Base-by-base conservation (phyloP, 2,329 filamentous ascomycete genomes). In the Pochonia chlamydosporia region DNA sequence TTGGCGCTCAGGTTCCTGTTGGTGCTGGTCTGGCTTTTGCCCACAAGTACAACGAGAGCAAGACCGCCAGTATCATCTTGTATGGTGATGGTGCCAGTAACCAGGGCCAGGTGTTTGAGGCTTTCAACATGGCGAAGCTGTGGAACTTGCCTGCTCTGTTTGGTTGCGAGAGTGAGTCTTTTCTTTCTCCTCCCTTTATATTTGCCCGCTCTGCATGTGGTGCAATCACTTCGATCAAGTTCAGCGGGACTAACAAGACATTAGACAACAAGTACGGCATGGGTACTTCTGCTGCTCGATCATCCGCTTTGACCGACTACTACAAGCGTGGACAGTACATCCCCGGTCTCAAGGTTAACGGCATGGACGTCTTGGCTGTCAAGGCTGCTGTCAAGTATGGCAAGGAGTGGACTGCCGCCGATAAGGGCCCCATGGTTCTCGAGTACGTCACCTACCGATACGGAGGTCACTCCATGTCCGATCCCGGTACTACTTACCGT, bases 281-380 rank as follows among this genome's bases (percentile, higher is more conserved):
- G 93, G 93, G 93, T 74, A 99, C 93, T 54, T 87, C 93, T 52
- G 92, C 93, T 58, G 85, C 86, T 72, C 90, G 93, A 63, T 91
- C 93, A 52, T 92, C 93, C 51, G 93, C 93, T 61, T 75, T 96
- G 67, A 97, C 93, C 70, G 93, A 99, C 72, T 99, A 99, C 85
- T 97, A 99, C 84, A 97, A 97, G 85, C 92, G 93, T 74, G 93
- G 93, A 58, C 93, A 99, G 76, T 99, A 97, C 79, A 99, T 99
- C 59, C 92, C 93, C 49, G 93, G 93, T 76, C 83, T 99, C 62
- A 99, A 99, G 82, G 89, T 99, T 71, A 99, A 99, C 75, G 93
- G 89, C 65, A 99, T 99, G 93, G 93, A 99, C 68, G 90, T 96
- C 61, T 87, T 99, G 54, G 92, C 93, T 55, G 92, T 96, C 70